Evolutionary conservation across 2,329 filamentous ascomycete species (phyloP).

Genomic region (Trematosphaeria pertusa): DNA sequence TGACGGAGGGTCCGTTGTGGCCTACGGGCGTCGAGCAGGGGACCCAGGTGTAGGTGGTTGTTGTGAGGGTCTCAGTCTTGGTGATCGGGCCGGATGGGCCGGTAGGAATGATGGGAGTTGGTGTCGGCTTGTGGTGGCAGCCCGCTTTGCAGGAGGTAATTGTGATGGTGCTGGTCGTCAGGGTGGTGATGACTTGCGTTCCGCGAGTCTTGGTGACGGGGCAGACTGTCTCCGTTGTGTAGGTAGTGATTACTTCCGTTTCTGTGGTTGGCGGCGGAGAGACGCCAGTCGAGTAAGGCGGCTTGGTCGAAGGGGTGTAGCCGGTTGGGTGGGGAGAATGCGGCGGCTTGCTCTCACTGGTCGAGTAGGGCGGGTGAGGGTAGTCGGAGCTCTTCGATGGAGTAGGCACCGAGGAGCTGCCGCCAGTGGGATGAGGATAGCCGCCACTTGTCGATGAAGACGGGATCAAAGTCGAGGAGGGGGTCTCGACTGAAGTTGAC

Average conservation of each 20-base stretch:
- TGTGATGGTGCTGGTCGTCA: constrained; percentile 47
- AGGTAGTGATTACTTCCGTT: constrained; percentile 40
- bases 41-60: constrained; percentile 44
- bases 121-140: constrained; percentile 31
- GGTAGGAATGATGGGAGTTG: constrained; percentile 13
- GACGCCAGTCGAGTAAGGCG: constrained; percentile 17
- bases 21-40: constrained; percentile 47
- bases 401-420: not conserved
- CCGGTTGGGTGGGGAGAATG: not conserved
- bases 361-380: not conserved
- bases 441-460: constrained; percentile 5
- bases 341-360: not conserved
- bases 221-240: constrained; percentile 29
- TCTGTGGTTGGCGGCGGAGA: constrained; percentile 19
- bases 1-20: constrained; percentile 33
- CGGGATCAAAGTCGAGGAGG: constrained; percentile 1
- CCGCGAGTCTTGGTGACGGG: constrained; percentile 26
- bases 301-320: constrained; percentile 4
- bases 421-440: constrained; percentile 4
- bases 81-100: constrained; percentile 11
- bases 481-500: not conserved
- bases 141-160: constrained; percentile 48
- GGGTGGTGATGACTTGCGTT: constrained; percentile 26
- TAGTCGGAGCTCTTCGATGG: constrained; percentile 1
- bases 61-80: constrained; percentile 40